Evolutionary conservation across 1,284 basidiomycete species (phyloP), one percentile per base, ranked within the genome.

Genomic region (Anthracocystis panici-leucophaei): DNA sequence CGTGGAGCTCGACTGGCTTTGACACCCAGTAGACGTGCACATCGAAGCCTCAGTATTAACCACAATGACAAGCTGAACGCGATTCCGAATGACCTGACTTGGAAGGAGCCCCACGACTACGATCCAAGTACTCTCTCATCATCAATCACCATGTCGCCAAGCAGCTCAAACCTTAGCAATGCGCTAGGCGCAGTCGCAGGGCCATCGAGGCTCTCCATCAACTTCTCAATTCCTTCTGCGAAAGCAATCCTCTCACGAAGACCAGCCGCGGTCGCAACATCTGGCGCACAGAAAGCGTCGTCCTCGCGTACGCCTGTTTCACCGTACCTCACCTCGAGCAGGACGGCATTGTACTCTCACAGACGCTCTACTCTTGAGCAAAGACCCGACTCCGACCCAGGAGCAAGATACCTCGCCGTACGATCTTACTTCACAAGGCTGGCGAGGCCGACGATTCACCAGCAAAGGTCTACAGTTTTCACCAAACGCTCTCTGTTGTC

Each of bases 361-460:
- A 29, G 10, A 33, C 5, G 7, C 11, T 16, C 9, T 12, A 0
- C 14, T 11, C 38, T 14, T 3, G 8, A 23, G 8, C 20, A 3
- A 42, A 16, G 14, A 16, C n/a, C 35, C 14, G 18, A 7, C 10
- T 29, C n/a, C 11, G 23, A 57, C 23, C 42, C 60, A n/a, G 40
- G 25, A 5, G 14, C 27, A 25, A 65, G 68, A 54, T 71, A 65
- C 20, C 50, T 71, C 3, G 62, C 58, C 23, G 62, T 71, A 16
- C 68, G 58, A 35, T 57, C 68, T 12, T 71, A 57, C 46, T 71
- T 71, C 23, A 33, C 57, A 9, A 42, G 53, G 1, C 57, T 57
- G 11, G 57, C 57, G 3, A 46, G 44, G 23, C 41, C 60, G 0
- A 14, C 41, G 8, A 5, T 29, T 21, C 27, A 16, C 8, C n/a